Conservation (phyloP, 1,139 yeast species). For the Taiozyma sp. region DNA sequence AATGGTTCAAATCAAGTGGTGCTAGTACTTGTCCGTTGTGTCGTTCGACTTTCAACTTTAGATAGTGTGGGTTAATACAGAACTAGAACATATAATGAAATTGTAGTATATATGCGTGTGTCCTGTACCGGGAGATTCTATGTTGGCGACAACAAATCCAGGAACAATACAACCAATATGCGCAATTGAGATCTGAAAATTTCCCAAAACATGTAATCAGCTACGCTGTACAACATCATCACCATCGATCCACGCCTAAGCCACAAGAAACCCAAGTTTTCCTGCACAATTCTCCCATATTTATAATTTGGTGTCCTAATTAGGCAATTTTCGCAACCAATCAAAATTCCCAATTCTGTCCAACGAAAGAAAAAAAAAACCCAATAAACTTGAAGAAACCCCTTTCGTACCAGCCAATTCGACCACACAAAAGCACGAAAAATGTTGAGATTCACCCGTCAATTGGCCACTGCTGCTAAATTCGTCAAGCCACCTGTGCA, state of each 20-base stretch:
- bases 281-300: background rate
- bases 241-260: background rate
- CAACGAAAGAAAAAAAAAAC: background rate
- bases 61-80: slow-evolving; percentile 1
- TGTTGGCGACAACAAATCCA: background rate
- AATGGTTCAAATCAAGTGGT: slow-evolving; percentile 96
- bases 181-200: background rate
- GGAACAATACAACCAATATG: background rate
- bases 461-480: slow-evolving; percentile 62
- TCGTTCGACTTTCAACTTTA: slow-evolving; percentile 36
- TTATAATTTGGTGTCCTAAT: background rate
- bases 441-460: slow-evolving; percentile 35
- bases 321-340: background rate
- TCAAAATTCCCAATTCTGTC: background rate
- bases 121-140: background rate
- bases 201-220: background rate
- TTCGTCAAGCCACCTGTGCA: slow-evolving; percentile 82
- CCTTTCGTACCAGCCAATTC: background rate
- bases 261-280: background rate
- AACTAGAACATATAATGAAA: background rate
- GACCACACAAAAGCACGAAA: background rate
- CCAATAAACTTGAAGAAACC: background rate
- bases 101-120: background rate
- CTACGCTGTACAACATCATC: background rate
- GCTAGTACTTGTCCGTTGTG: slow-evolving; percentile 92